Conservation (phyloP, 139 green algal genomes). For the Trebouxia sp. region DNA sequence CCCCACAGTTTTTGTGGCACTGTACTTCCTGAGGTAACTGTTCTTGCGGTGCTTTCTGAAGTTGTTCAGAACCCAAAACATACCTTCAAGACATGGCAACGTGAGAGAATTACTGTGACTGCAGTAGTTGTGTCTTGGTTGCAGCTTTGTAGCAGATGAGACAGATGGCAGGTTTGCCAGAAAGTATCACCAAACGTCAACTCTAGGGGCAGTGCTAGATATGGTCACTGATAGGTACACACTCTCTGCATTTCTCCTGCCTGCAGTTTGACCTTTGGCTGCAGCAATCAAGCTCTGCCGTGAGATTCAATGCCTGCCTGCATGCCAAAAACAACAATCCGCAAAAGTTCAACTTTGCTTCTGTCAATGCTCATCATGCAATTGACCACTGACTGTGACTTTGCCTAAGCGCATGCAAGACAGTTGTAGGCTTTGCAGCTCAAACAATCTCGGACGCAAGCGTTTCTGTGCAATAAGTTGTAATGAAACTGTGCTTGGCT, state of each 20-base stretch:
- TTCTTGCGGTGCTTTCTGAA: too few relatives aligned
- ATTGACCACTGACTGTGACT: background rate
- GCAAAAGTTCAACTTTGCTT: too few relatives aligned
- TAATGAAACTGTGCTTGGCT: too few relatives aligned
- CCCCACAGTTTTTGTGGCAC: background rate
- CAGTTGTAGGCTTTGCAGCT: background rate
- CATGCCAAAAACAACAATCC: too few relatives aligned
- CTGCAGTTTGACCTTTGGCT: background rate
- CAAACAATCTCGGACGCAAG: too few relatives aligned
- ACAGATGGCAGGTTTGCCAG: slow-evolving; percentile 89
- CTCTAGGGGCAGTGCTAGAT: slow-evolving; percentile 90
- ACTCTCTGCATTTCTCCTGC: background rate
- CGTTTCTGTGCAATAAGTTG: too few relatives aligned
- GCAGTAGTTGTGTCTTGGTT: background rate
- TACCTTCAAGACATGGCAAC: background rate
- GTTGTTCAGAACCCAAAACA: background rate
- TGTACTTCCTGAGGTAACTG: background rate
- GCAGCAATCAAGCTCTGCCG: background rate
- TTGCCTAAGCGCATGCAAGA: background rate
- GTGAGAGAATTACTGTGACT: background rate
- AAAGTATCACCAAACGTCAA: slow-evolving; percentile 82
- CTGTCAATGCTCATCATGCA: too few relatives aligned
- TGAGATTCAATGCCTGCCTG: too few relatives aligned
- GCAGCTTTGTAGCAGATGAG: slow-evolving; percentile 91
- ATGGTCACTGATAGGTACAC: slow-evolving; percentile 94